Conservation (phyloP, 2,329 filamentous ascomycete genomes). For the Helicocarpus griseus region DNA sequence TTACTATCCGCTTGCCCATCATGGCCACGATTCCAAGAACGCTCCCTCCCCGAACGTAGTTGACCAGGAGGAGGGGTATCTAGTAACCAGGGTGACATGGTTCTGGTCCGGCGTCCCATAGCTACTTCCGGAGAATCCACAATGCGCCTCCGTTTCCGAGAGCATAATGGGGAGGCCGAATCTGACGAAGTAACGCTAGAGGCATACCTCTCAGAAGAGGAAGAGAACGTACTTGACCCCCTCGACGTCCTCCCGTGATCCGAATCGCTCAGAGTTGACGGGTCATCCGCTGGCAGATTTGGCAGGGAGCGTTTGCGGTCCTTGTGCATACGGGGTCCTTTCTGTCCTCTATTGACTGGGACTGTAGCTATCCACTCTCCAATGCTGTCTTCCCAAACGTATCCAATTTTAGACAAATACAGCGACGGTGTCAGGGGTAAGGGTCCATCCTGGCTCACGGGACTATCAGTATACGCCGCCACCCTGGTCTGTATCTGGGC, state of each 20-base stretch:
- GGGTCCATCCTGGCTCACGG: conserved; percentile 2
- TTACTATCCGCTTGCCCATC: background rate
- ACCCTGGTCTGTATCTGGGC: conserved; percentile 28
- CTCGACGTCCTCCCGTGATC: conserved; percentile 2
- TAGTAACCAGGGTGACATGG: background rate
- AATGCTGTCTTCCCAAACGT: conserved; percentile 48
- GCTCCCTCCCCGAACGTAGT: background rate
- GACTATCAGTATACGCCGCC: conserved; percentile 14
- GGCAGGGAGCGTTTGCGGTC: background rate
- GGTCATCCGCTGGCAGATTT: background rate
- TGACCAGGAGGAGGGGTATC: conserved; percentile 1
- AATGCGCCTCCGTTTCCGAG: conserved; percentile 5
- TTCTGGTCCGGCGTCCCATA: background rate
- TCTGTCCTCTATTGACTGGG: background rate
- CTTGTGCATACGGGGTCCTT: background rate
- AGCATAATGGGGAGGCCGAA: background rate
- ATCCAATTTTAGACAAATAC: conserved; percentile 19
- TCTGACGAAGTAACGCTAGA: conserved; percentile 6
- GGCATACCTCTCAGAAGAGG: background rate
- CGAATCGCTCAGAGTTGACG: background rate
- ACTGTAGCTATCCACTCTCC: conserved; percentile 45
- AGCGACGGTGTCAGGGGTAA: conserved; percentile 12
- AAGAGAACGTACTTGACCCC: background rate
- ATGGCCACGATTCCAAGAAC: background rate
- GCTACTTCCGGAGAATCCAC: background rate